phyloP scores from a whole-genome alignment of 441 rosid genomes.

The Pelargonium fulgidum region DNA sequence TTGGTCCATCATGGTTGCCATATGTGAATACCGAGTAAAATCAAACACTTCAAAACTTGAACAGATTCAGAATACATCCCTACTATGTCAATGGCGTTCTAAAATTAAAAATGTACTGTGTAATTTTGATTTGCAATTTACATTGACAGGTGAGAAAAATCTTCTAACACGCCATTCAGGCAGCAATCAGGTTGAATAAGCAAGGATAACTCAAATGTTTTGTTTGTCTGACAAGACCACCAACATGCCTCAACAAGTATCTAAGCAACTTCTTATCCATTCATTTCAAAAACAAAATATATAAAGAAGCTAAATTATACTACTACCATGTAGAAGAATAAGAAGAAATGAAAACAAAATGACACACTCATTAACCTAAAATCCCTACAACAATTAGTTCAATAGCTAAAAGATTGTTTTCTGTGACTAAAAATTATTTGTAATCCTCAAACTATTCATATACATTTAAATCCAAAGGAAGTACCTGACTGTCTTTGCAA shows the following conservation, averaged over 20 bases:
- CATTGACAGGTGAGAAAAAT: neutral
- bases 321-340: neutral
- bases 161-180: conserved; percentile 4
- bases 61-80: neutral
- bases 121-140: neutral
- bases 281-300: neutral
- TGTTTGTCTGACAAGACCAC: neutral
- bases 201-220: neutral
- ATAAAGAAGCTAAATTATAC: neutral
- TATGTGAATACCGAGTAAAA: neutral
- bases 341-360: neutral
- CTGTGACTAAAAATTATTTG: neutral
- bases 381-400: too few species aligned
- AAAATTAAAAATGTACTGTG: neutral
- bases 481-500: conserved; percentile 97
- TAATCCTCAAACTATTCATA: neutral
- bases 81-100: neutral
- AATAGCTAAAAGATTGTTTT: neutral
- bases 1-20: neutral
- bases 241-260: neutral
- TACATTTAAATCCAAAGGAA: conserved; percentile 8
- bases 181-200: neutral
- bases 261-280: neutral
- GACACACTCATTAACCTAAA: neutral
- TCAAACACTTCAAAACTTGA: too few species aligned